Conservation (phyloP, 495 filamentous ascomycete species). For the Penicillium lagena region DNA sequence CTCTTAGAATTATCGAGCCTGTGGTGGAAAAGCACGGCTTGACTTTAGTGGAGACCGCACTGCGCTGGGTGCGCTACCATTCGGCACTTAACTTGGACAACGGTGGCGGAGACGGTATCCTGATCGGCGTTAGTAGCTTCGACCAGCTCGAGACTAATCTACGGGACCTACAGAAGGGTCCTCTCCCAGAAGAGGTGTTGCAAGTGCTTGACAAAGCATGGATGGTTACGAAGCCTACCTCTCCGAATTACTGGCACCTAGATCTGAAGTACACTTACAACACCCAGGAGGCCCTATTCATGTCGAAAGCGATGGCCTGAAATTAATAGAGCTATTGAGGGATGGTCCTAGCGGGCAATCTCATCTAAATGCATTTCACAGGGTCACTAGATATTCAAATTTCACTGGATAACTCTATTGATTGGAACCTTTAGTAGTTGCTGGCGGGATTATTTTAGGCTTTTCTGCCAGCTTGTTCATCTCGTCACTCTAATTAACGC, state of each 20-base stretch:
- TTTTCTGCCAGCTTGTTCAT: no score
- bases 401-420: no score
- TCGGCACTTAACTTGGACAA: conserved; percentile 67
- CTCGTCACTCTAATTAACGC: no score
- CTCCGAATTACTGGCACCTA: conserved; percentile 68
- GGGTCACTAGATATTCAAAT: no score
- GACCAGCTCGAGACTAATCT: conserved; percentile 73
- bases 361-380: no score
- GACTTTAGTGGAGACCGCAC: conserved; percentile 73
- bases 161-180: conserved; percentile 74
- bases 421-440: no score
- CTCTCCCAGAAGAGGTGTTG: conserved; percentile 78
- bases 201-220: conserved; percentile 71
- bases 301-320: no score
- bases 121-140: conserved; percentile 72
- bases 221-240: conserved; percentile 56
- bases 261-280: conserved; percentile 73
- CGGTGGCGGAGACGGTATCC: conserved; percentile 69
- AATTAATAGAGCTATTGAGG: no score
- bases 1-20: conserved; percentile 65
- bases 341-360: no score
- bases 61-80: conserved; percentile 79
- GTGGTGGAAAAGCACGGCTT: conserved; percentile 69
- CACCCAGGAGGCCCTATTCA: conserved; percentile 60
- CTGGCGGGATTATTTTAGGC: no score